Base-by-base conservation (phyloP, 805 yeast genomes). In the Yamadazyma scolyti region DNA sequence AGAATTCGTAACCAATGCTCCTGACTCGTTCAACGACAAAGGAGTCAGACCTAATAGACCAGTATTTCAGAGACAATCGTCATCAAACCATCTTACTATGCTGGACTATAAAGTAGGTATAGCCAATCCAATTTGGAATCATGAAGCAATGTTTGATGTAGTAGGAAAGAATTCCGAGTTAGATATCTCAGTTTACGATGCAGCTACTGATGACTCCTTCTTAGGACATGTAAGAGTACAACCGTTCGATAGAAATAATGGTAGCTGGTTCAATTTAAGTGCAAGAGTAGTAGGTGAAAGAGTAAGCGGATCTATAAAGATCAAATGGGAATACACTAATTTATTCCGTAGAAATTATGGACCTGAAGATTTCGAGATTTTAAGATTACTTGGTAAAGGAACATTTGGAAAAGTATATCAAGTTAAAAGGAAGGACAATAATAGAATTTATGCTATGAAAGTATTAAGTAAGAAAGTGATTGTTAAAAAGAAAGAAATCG, bases 381-480 rank as follows among this genome's bases (percentile, higher is more conserved):
- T 93, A 47, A 73, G 96, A 50, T 68, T 90, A 31, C 68, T 90
- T 39, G 98, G 98, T 39, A 88, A 87, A 54, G 98, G 98, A 33
- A 93, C 97, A 1, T 90, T 90, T 68, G 98, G 98, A 19, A 96
- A 87, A 64, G 98, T 90, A 21, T 93, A 82, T 61, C 98, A 93
- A 65, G 98, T 93, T 25, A 79, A 82, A 42, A 93, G 90, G 71
- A 73, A 73, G 45, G 97, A 93, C 54, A 87, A 95, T 6, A 75
- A 77, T 37, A 76, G 97, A 48, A 82, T 93, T 36, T 93, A 93
- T 56, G 98, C 98, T 23, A 93, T 93, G 98, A 93, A 93, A 62
- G 95, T 90, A 17, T 73, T 93, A 32, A 83, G 95, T 16, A 93
- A 93, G 58, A 89, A 89, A 56, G 90, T 88, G 25, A 93, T 93